Base-by-base conservation (phyloP, 495 filamentous ascomycete species). In the Choiromyces venosus region DNA sequence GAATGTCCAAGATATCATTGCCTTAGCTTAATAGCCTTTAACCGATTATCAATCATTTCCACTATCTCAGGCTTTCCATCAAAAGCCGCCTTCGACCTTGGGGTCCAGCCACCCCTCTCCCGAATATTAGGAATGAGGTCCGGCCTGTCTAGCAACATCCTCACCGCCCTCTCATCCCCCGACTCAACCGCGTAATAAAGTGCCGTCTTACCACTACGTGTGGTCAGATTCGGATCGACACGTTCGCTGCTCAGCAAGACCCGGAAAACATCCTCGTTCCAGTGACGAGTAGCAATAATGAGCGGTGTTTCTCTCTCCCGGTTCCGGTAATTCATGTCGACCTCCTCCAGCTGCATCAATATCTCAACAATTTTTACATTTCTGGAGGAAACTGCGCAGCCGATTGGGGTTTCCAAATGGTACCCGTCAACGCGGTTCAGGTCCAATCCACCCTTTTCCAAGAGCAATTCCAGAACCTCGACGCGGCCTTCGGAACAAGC, bases 161-260 rank as follows among this genome's bases (percentile, higher is more conserved):
- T 52, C 39, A 74, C 56, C 25, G 68, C 29, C 25, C 71, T 16
- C 61, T 74, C 68, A 66, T 68, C 73, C 44, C 52, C 79, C 36
- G 71, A 74, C 68, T 67, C 73, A 2, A 68, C 71, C 56, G 71
- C 71, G 52, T 64, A 67, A 70, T 71, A 79, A 70, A 73, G 77
- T 68, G 79, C 65, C 25, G 71, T 81, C 46, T 61, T 74, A 38
- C 42, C 71, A 5, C n/a, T 18, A 21, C 19, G 42, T 21, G 42
- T 7, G 42, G 42, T 21, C 42, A 46, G 16, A 46, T 46, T 46
- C 42, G 42, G 42, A n/a, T 46, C 42, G 42, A 46, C 42, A 46
- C 42, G 42, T 21, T 46, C 16, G 42, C 42, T 21, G 42, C 5
- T 46, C 9, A 46, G 42, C 19, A 46, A n/a, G 42, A 46, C 5